Conservation (phyloP, 441 rosid genomes). For the Breynia disticha region DNA sequence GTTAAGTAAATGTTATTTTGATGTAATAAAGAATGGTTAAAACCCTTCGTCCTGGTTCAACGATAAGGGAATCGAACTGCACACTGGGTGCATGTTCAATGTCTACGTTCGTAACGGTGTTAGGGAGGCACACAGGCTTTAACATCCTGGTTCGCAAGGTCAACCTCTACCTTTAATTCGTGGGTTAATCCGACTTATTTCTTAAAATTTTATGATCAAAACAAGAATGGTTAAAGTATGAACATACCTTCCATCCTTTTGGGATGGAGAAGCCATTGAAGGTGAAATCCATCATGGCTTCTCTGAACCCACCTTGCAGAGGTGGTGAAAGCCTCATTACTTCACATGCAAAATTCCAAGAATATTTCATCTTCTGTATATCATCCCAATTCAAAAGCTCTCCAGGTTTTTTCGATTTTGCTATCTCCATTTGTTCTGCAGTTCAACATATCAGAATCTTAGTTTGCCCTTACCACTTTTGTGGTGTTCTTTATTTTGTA, state of each 20-base stretch:
- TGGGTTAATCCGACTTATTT: too few species aligned
- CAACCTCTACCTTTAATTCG: too few species aligned
- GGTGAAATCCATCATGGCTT: constrained; percentile 13
- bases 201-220: background rate
- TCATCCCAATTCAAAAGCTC: constrained; percentile 16
- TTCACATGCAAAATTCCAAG: constrained; percentile 16
- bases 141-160: too few species aligned
- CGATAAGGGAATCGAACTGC: too few species aligned
- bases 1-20: too few species aligned
- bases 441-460: background rate
- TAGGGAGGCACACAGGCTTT: too few species aligned
- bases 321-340: constrained; percentile 18
- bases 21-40: too few species aligned
- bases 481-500: background rate
- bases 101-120: background rate
- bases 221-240: background rate
- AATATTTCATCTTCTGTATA: constrained; percentile 16
- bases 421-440: constrained; percentile 18
- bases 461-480: too few species aligned
- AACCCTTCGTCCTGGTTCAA: too few species aligned
- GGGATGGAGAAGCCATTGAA: constrained; percentile 17
- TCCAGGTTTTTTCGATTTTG: constrained; percentile 11
- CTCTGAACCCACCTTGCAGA: constrained; percentile 16
- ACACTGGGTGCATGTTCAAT: background rate
- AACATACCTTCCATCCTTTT: constrained; percentile 17